Evolutionary conservation across 352 stramenopile species (phyloP).

Genomic region (Pythium aphanidermatum): DNA sequence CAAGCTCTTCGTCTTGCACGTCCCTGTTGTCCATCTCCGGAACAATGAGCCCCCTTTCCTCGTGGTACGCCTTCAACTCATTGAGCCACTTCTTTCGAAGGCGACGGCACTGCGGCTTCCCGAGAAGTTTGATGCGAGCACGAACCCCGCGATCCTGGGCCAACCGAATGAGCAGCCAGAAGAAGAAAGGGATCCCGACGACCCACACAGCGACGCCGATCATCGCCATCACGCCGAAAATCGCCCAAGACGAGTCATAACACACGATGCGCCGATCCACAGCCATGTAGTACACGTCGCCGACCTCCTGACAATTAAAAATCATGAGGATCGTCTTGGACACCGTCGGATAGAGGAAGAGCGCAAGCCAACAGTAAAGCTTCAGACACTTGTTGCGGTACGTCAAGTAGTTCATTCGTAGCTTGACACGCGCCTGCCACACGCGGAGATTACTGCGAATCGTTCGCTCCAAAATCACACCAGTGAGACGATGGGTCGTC

Average conservation of each 20-base stretch:
- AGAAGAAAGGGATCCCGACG: constrained; percentile 72
- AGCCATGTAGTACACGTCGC: constrained; percentile 50
- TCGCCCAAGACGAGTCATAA: constrained; percentile 54
- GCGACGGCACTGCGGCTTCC: constrained; percentile 27
- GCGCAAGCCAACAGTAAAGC: constrained; percentile 67
- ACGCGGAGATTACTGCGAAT: constrained; percentile 68
- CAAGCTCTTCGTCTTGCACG: constrained; percentile 59
- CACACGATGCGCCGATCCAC: constrained; percentile 61
- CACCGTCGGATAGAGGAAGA: constrained; percentile 71
- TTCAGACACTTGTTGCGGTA: constrained; percentile 80
- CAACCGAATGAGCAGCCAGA: constrained; percentile 63
- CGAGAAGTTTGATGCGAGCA: constrained; percentile 38
- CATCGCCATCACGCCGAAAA: constrained; percentile 55
- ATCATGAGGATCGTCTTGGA: constrained; percentile 75
- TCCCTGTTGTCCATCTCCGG: constrained; percentile 44
- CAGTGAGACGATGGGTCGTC: constrained; percentile 35
- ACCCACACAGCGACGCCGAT: constrained; percentile 63
- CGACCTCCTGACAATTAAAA: constrained; percentile 79
- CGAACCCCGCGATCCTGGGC: constrained; percentile 53
- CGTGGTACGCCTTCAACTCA: constrained; percentile 43
- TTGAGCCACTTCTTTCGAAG: constrained; percentile 62
- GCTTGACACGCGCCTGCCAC: constrained; percentile 69
- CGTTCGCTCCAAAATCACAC: constrained; percentile 50
- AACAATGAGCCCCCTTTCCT: constrained; percentile 37
- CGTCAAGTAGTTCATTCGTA: constrained; percentile 80